These are phyloP conservation scores for Cyanidioschyzon merolae DNA, from an alignment of 23 red algal species.

Conservation along the genomic window DNA sequence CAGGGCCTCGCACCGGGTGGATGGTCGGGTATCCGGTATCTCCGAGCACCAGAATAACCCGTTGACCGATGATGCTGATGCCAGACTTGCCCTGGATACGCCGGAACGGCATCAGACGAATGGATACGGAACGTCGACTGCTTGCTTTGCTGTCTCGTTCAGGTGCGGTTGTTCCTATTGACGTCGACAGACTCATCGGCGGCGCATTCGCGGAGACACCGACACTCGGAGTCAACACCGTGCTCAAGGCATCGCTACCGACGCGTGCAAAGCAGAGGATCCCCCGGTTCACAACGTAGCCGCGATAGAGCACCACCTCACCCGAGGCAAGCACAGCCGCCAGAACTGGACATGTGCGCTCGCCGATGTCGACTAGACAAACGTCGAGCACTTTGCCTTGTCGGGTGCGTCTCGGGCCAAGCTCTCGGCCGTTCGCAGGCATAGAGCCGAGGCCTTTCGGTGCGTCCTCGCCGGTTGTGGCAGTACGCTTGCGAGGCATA, in stretches of 20 bases:
- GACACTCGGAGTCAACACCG: neutral
- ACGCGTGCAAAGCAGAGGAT: neutral
- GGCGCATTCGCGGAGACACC: neutral
- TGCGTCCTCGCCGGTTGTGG: neutral
- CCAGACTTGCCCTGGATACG: conserved; percentile 48
- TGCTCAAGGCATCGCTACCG: neutral
- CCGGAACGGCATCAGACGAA: conserved; percentile 17
- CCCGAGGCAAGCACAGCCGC: conserved; percentile 33
- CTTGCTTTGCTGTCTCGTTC: neutral
- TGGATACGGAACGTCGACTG: neutral
- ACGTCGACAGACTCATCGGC: neutral
- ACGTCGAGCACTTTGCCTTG: conserved; percentile 12
- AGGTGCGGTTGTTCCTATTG: neutral
- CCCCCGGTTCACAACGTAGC: conserved; percentile 2
- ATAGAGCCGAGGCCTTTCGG: neutral
- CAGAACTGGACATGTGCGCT: conserved; percentile 17
- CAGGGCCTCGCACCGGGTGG: conserved; percentile 39
- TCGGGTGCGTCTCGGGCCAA: neutral
- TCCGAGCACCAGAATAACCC: conserved; percentile 48
- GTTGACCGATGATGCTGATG: conserved; percentile 32
- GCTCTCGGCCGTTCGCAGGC: neutral
- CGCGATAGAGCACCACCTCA: conserved; percentile 39
- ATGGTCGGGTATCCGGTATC: conserved; percentile 49
- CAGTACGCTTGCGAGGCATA: neutral
- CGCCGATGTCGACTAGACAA: neutral